Evolutionary conservation across 2,329 filamentous ascomycete species (phyloP).

Genomic region (Neodidymelliopsis sp.): DNA sequence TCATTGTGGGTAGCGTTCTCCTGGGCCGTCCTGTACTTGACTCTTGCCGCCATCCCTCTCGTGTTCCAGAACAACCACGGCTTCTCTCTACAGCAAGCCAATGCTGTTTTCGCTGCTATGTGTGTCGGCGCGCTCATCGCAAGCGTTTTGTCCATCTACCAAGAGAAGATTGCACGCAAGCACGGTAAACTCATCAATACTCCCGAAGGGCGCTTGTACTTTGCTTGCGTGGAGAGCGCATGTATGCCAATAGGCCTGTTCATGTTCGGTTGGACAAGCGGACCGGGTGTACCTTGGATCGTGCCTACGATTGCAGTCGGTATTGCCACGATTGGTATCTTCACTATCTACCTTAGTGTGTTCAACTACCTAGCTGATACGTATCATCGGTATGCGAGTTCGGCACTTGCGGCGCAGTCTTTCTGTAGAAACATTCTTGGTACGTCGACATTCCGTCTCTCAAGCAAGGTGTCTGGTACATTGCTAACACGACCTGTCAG

Average conservation of each 20-base stretch:
- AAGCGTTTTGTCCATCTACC: slow-evolving; percentile 73
- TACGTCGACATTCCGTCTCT: slow-evolving; percentile 18
- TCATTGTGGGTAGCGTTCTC: slow-evolving; percentile 88
- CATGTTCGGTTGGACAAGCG: slow-evolving; percentile 78
- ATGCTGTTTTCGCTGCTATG: slow-evolving; percentile 77
- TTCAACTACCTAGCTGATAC: slow-evolving; percentile 94
- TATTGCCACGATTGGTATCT: slow-evolving; percentile 83
- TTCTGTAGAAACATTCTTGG: slow-evolving; percentile 85
- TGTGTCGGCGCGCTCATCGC: slow-evolving; percentile 71
- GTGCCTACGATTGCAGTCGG: slow-evolving; percentile 73
- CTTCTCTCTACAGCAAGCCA: slow-evolving; percentile 72
- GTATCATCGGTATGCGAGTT: slow-evolving; percentile 85
- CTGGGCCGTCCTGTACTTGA: slow-evolving; percentile 88
- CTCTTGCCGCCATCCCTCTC: slow-evolving; percentile 80
- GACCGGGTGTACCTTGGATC: slow-evolving; percentile 71
- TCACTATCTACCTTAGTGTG: slow-evolving; percentile 76
- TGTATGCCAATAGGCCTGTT: slow-evolving; percentile 83
- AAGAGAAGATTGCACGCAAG: slow-evolving; percentile 70
- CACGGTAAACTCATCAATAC: slow-evolving; percentile 48
- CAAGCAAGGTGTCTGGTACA: too few species aligned
- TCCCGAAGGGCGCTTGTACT: slow-evolving; percentile 83
- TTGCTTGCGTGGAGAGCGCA: slow-evolving; percentile 77
- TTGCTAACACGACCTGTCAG: slow-evolving; percentile 20
- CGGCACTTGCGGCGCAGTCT: slow-evolving; percentile 83
- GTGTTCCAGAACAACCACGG: slow-evolving; percentile 73